Evolutionary conservation across 257 asterid species (phyloP), one percentile per base, ranked within the genome.

Genomic region (Solanum medicagineum): DNA sequence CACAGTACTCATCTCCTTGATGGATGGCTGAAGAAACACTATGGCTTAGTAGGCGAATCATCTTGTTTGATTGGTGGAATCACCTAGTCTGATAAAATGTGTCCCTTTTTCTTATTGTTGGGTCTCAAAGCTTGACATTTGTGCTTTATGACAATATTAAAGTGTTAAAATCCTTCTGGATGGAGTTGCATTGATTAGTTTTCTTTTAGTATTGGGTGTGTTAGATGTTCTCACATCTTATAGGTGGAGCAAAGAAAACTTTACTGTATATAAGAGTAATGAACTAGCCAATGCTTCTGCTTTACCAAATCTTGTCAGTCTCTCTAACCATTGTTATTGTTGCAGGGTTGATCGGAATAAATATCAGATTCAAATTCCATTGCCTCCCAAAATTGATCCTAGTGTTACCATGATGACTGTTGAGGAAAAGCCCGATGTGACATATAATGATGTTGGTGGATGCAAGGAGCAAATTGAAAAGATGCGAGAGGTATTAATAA

Each of bases 351-450:
- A 97, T 90, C 90, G 98, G 79, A 97, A 94, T 73, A 97, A 97
- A 84, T 97, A 95, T 87, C 99, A 97, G 90, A 97, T 97, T 86
- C 99, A 97, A 92, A 97, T 97, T 84, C 99, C 98, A 2, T 86
- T 97, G 90, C 99, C 99, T 29, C 99, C 99, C 5, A 97, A 95
- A 89, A 97, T 97, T 88, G 99, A 97, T 90, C 99, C 99, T 77
- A 97, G 98, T 86, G 98, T 97, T 45, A 97, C 99, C 54, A 97
- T 97, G 99, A 97, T 97, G 99, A 97, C 99, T 20, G 98, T 97
- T 71, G 99, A 95, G 90, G 99, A 97, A 90, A 97, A 97, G 86
- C 99, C 99, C 13, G 98, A 95, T 91, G 99, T 97, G 29, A 97
- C 99, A 32, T 97, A 95, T 70, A 94, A 94, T 85, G 99, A 97